Base-by-base conservation (phyloP, 495 filamentous ascomycete genomes). In the Neurospora sp. region DNA sequence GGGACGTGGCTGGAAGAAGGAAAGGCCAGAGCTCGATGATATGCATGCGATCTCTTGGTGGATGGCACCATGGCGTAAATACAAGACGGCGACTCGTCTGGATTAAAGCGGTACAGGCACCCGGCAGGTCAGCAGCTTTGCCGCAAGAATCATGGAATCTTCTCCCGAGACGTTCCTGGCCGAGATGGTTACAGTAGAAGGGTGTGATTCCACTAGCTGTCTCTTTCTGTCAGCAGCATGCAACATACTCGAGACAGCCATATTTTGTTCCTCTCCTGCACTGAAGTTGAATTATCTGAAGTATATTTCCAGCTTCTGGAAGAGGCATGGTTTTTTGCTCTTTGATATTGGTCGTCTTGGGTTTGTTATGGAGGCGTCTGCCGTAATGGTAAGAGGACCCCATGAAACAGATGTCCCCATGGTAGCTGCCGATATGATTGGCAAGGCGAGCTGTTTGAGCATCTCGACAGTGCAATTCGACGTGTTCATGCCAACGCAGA, bases 21-120 rank as follows among this genome's bases (percentile, higher is more conserved):
- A 40, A 71, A 70, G 69, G 44, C 44, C 39, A 27, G 69, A 40
- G 46, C 74, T 70, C 74, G 70, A 77, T 77, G 78, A 76, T 72
- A 71, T 72, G 73, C 77, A 79, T 74, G 62, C 69, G 40, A 73
- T 48, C 70, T 35, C 71, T 70, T 44, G 46, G 69, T 71, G 72
- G 75, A 74, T 76, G 74, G 40, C 69, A 73, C 72, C 72, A 62
- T 71, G 54, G 69, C 66, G 71, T 69, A 38, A 46, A 70, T 40
- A 20, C 70, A 72, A 54, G 73, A 73, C 74, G 77, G 69, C 75
- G 72, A 80, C 73, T 75, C 62, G 77, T 27, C 54, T 66, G 8
- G 27, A 66, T 31, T 66, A 8, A 66, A 2, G 54, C 54, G 54
- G 27, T 8, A 66, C 27, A 31, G 54, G 54, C 54, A 66, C 54